Base-by-base conservation (phyloP, 192 early-diverging fungal genomes). In the Dissophora globulifera region DNA sequence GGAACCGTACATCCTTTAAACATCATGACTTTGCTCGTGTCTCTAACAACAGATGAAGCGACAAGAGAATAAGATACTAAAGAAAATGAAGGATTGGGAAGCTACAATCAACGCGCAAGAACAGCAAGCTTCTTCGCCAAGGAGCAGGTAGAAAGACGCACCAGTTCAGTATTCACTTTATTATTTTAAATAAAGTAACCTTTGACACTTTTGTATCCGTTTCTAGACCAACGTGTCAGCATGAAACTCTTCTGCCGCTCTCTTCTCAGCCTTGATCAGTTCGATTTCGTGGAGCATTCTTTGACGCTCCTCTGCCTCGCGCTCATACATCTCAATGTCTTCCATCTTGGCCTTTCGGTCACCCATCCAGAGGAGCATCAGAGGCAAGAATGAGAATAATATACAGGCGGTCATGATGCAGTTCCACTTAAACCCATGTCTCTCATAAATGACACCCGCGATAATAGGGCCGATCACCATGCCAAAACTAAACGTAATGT, bases 401-500 rank as follows among this genome's bases (percentile, higher is more conserved):
- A 76, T 50, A 56, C 72, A 76, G 45, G 72, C 72, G 19, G 53
- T 59, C 4, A 50, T 67, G 40, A 76, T 76, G 16, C 58, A 62
- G 52, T 76, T 76, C 72, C 62, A 66, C 11, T 50, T 53, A 58
- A 76, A 76, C 2, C 72, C 72, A n/a, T 67, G 63, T 7, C 49
- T 43, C n/a, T 62, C 13, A 23, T 67, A 76, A 25, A 76, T 57
- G 22, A 48, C 66, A 22, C 90, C 87, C 27, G 87, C 83, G 47
- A 87, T 67, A 13, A 91, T 88, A 11, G 92, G 92, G 2, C 91
- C 88, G 32, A 92, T 61, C 58, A 93, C 83, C 82, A 92, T 90
- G n/a, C 92, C 91, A 49, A 88, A 76, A 30, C 87, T 86, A 50
- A 88, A 93, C 0, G 90, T 83, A 62, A 93, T 89, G 67, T 92